Evolutionary conservation across 768 basidiomycete species (phyloP).

Genomic region (Cystobasidium tubakii): DNA sequence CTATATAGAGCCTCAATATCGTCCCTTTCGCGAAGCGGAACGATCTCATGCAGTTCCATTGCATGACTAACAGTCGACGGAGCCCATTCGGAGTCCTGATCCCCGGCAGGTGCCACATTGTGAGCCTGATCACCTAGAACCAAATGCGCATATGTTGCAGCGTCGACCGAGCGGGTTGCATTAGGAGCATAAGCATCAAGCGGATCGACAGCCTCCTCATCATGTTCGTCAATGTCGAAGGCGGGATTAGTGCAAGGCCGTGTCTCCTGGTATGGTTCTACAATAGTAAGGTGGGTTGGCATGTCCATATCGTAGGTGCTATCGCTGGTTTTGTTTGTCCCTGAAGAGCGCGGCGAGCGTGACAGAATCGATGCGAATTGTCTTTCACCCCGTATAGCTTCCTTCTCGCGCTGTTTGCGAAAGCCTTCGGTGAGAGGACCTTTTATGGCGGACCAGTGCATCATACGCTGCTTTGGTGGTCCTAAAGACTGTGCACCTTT

Average conservation of each 20-base stretch:
- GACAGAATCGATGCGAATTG: neutral
- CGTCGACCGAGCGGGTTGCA: neutral
- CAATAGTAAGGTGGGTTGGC: neutral
- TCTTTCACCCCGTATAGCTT: neutral
- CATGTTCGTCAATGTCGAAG: neutral
- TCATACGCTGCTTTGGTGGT: neutral
- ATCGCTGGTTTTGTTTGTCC: too few relatives aligned
- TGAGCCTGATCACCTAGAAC: conserved; percentile 3
- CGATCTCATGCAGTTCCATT: neutral
- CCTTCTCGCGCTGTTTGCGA: neutral
- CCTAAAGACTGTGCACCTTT: neutral
- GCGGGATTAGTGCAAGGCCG: neutral
- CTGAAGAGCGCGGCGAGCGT: neutral
- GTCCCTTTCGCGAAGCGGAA: neutral
- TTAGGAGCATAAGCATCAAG: neutral
- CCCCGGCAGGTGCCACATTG: neutral
- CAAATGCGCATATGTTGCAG: neutral
- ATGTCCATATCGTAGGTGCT: neutral
- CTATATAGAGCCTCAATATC: too few relatives aligned
- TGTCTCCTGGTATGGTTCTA: neutral
- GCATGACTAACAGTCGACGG: neutral
- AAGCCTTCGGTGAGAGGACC: conserved; percentile 6
- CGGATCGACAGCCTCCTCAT: neutral
- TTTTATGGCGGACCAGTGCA: neutral
- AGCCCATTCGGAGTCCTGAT: neutral